Evolutionary conservation across 2,329 filamentous ascomycete genomes (phyloP).

Genomic region (Scedosporium boydii): DNA sequence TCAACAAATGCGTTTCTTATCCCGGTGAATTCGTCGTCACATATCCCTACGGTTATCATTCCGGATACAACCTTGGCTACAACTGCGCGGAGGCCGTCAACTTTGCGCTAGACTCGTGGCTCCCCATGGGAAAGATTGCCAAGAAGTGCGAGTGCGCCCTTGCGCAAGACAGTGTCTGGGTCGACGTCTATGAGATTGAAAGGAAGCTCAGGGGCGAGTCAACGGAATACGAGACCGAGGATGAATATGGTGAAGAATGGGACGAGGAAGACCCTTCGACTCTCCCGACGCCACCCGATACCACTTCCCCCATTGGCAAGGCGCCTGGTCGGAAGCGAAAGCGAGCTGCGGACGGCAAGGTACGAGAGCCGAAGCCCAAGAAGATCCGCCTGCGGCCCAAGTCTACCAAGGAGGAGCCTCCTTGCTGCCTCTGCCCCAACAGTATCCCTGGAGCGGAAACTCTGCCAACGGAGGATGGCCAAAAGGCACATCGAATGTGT

Average conservation of each 20-base stretch:
- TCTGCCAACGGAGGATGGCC: slow-evolving; percentile 79
- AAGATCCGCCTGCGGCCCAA: slow-evolving; percentile 67
- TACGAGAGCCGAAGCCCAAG: slow-evolving; percentile 37
- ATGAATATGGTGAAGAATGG: slow-evolving; percentile 57
- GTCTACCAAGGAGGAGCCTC: slow-evolving; percentile 59
- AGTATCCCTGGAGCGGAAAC: slow-evolving; percentile 73
- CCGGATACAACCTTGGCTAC: slow-evolving; percentile 94
- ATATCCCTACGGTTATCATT: slow-evolving; percentile 97
- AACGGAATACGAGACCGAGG: slow-evolving; percentile 71
- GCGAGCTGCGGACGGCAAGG: slow-evolving; percentile 15
- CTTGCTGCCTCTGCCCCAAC: slow-evolving; percentile 88
- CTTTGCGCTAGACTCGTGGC: slow-evolving; percentile 90
- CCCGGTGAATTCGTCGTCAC: slow-evolving; percentile 98
- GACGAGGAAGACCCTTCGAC: slow-evolving; percentile 54
- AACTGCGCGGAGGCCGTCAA: slow-evolving; percentile 99
- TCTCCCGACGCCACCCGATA: slow-evolving; percentile 69
- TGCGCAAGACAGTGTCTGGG: slow-evolving; percentile 95
- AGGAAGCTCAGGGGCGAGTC: slow-evolving; percentile 86
- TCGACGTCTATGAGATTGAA: slow-evolving; percentile 92
- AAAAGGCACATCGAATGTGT: slow-evolving; percentile 80
- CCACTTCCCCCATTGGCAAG: slow-evolving; percentile 52
- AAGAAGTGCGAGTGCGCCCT: slow-evolving; percentile 95
- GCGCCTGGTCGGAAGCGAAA: slow-evolving; percentile 51
- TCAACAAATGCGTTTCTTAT: slow-evolving; percentile 91
- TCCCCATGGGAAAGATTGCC: slow-evolving; percentile 88